phyloP scores from a whole-genome alignment of 129 eudicot genomes.

The Artemisia tridentata region DNA sequence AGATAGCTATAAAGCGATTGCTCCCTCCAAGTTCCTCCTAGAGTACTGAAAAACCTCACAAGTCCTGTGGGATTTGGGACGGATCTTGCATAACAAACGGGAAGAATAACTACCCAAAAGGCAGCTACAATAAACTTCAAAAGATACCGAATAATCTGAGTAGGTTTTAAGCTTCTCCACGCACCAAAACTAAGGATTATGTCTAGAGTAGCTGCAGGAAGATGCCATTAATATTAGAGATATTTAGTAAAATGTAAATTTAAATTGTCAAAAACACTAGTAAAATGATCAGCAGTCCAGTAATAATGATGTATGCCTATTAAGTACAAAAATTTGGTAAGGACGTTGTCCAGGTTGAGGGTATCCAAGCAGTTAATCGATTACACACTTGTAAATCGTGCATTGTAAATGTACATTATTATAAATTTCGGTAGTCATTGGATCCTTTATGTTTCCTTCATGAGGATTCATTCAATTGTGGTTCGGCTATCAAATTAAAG shows the following conservation, averaged over 20 bases:
- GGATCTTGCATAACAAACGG: constrained; percentile 68
- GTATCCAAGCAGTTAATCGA: background rate
- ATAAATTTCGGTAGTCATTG: background rate
- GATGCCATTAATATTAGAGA: constrained; percentile 1
- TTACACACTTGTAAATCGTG: constrained; percentile 8
- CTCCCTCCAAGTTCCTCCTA: constrained; percentile 59
- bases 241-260: background rate
- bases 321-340: background rate
- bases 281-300: constrained; percentile 6
- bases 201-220: constrained; percentile 72
- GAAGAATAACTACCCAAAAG: constrained; percentile 85
- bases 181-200: constrained; percentile 81
- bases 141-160: constrained; percentile 84
- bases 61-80: constrained; percentile 79
- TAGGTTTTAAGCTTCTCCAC: constrained; percentile 81
- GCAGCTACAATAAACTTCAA: constrained; percentile 74
- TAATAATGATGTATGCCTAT: background rate
- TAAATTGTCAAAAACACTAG: constrained; percentile 1
- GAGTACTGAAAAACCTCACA: constrained; percentile 58
- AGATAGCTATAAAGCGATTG: constrained; percentile 62
- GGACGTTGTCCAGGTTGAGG: background rate
- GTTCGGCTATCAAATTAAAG: constrained; percentile 1
- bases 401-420: background rate
- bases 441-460: constrained; percentile 6
- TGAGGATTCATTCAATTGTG: background rate